These are phyloP conservation scores for Boletellus dicymbophilus DNA, from an alignment of 1,284 basidiomycete genomes.

Conservation along the genomic window DNA sequence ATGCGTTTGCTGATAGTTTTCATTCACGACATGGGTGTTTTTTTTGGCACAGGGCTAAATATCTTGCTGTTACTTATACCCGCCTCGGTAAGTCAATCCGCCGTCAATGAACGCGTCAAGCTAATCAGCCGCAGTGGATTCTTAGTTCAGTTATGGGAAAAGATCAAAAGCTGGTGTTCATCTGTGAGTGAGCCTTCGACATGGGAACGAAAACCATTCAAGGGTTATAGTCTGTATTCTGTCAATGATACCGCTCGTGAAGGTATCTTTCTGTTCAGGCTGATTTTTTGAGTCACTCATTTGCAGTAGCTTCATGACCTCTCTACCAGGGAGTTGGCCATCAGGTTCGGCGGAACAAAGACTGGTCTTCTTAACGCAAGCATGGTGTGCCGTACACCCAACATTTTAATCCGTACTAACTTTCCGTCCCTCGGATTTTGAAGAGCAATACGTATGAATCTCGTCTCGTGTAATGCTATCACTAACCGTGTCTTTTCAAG, in stretches of 20 bases:
- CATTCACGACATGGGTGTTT: neutral
- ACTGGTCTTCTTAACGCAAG: constrained; percentile 83
- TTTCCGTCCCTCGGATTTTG: neutral
- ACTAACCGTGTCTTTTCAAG: constrained; percentile 35
- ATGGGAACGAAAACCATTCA: neutral
- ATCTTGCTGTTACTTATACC: constrained; percentile 60
- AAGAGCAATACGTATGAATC: constrained; percentile 68
- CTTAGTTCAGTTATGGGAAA: constrained; percentile 56
- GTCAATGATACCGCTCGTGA: constrained; percentile 72
- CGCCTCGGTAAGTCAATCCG: constrained; percentile 49
- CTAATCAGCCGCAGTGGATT: constrained; percentile 53
- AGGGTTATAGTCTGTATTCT: constrained; percentile 56
- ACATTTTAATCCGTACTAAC: constrained; percentile 8
- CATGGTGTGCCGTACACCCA: constrained; percentile 49
- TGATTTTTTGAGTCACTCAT: constrained; percentile 9
- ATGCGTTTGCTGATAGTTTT: neutral
- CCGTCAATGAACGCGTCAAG: neutral
- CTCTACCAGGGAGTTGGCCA: constrained; percentile 73
- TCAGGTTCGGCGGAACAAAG: constrained; percentile 75
- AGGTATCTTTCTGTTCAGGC: constrained; percentile 41
- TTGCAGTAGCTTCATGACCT: constrained; percentile 70
- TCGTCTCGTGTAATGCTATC: neutral
- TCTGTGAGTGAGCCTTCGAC: constrained; percentile 45
- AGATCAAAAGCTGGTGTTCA: constrained; percentile 64
- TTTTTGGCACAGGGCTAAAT: constrained; percentile 56